Conservation (phyloP, 257 asterid species). For the Solanum ossicruentum region DNA sequence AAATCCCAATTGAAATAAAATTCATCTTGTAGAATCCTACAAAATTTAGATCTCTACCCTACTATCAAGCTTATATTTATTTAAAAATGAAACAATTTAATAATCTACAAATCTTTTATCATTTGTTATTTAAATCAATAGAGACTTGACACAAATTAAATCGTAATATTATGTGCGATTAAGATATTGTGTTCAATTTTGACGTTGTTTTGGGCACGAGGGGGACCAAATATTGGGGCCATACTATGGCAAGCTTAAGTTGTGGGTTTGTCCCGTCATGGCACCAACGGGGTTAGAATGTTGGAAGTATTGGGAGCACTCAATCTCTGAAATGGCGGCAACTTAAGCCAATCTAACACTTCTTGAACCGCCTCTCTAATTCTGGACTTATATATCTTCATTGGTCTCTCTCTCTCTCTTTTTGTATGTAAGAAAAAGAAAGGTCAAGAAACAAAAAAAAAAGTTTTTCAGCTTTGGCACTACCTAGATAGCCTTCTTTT, state of each 20-base stretch:
- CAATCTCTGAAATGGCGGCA: conserved; percentile 24
- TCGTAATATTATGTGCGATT: too few species aligned
- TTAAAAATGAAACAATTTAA: too few species aligned
- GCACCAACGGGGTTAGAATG: conserved; percentile 16
- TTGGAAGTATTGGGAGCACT: conserved; percentile 28
- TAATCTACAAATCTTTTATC: too few species aligned
- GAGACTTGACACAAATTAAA: too few species aligned
- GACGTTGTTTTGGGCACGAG: neutral
- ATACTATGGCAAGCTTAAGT: neutral
- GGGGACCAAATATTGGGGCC: neutral
- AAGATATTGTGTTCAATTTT: too few species aligned
- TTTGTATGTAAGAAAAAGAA: neutral
- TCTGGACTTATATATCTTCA: neutral
- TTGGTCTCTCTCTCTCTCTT: neutral
- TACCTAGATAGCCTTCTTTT: neutral
- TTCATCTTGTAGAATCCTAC: too few species aligned
- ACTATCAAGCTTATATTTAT: too few species aligned
- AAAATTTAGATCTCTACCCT: too few species aligned
- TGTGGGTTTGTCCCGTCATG: neutral
- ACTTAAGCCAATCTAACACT: conserved; percentile 1
- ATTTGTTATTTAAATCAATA: too few species aligned
- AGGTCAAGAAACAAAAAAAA: neutral
- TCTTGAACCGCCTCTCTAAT: neutral
- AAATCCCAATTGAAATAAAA: rapidly evolving
- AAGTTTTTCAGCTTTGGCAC: neutral